Base-by-base conservation (phyloP, 2,329 filamentous ascomycete genomes). In the Venturia effusa region DNA sequence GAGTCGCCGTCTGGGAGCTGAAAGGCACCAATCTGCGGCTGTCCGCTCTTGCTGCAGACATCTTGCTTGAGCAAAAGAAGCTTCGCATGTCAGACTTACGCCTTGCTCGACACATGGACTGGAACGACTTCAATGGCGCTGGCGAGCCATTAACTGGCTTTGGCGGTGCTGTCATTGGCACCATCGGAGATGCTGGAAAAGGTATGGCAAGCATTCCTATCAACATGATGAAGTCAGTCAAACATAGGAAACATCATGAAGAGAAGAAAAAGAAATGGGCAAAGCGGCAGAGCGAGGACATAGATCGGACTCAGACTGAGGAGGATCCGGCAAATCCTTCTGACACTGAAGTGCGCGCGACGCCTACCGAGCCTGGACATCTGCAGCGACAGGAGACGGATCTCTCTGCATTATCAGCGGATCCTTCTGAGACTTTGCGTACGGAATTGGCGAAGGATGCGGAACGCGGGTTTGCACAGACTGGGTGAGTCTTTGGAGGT, bases 111-210 rank as follows among this genome's bases (percentile, higher is more conserved):
- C 69, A 74, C 3, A 70, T 73, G 22, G 75, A 77, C 39, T 76
- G 73, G 60, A 70, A 73, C 19, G 71, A 71, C 24, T 75, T 76
- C 48, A 71, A 74, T 60, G 75, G 75, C 0, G 74, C 75, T 27
- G 71, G 70, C 68, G 75, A 77, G 62, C 75, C 75, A 10, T 64
- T 77, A 24, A 72, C 74, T 37, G 75, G 75, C 59, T 88, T 85
- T 17, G 86, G 90, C 0, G 84, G 85, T 51, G 90, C 92, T 0
- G 76, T 97, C 0, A 78, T 96, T n/a, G 88, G 89, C 6, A 93
- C 93, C 19, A 80, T 87, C 3, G 80, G 81, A 1, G 81, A 83
- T 41, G 78, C 86, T 0, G 83, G 86, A 32, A 77, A 80, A n/a
- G 87, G 88, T 0, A 76, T 89, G 19, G 85, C 83, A 0, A 80